These are phyloP conservation scores for Acer negundo DNA, from an alignment of 345 rosid genomes.

Conservation along the genomic window DNA sequence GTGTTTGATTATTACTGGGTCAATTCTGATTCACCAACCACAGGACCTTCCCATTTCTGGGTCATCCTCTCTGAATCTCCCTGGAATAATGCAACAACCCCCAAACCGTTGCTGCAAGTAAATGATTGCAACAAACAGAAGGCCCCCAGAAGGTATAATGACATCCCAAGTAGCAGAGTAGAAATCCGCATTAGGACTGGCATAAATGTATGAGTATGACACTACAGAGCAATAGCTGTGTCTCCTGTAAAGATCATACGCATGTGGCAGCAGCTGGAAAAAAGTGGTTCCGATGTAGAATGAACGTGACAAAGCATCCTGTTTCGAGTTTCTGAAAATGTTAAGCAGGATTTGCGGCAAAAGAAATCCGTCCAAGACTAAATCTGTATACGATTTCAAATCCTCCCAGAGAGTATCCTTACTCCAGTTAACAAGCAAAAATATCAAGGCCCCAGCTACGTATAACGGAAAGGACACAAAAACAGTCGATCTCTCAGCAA, in stretches of 20 bases:
- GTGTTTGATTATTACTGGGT: no score
- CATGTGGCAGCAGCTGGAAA: constrained; percentile 46
- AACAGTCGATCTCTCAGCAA: constrained; percentile 42
- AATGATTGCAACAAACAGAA: no score
- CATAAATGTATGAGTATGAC: constrained; percentile 30
- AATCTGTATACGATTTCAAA: constrained; percentile 44
- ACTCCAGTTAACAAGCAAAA: constrained; percentile 26
- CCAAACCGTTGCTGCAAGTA: no score
- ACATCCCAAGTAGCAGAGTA: constrained; percentile 45
- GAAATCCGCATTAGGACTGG: constrained; percentile 27
- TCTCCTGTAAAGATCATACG: constrained; percentile 44
- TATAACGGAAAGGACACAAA: constrained; percentile 35
- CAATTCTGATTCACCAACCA: no score
- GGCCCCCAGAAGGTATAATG: constrained; percentile 24
- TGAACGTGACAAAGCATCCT: constrained; percentile 31
- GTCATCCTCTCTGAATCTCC: no score
- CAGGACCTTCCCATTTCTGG: no score
- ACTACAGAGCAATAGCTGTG: constrained; percentile 21
- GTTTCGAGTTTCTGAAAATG: constrained; percentile 36
- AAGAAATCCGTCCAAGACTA: constrained; percentile 49
- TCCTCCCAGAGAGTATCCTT: constrained; percentile 21
- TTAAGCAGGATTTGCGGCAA: constrained; percentile 53
- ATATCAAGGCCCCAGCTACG: constrained; percentile 37
- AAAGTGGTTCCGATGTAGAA: constrained; percentile 47
- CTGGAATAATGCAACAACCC: no score